Evolutionary conservation across 805 yeast species (phyloP), one percentile per base, ranked within the genome.

Genomic region (Candida nitratophila): DNA sequence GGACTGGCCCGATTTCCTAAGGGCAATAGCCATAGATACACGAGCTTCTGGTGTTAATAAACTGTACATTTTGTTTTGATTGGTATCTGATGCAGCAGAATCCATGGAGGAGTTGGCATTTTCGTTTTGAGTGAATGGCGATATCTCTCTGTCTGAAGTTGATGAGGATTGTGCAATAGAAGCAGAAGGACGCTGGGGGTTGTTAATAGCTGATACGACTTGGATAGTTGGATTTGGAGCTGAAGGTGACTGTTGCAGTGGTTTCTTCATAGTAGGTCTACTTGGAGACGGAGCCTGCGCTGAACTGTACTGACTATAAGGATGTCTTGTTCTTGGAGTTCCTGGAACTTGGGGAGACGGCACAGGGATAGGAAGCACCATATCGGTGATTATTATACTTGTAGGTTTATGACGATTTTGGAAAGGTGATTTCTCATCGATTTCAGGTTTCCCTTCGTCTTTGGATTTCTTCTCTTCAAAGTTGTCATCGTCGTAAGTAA

Each of bases 1-100:
- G 32, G 77, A 73, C 42, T 81, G 75, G 1, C 86, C 87, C 29
- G 72, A 61, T 34, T 72, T 72, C 43, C 85, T 69, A 40, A 79
- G 63, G 16, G 70, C 69, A 9, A 69, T 61, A 1, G 83, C 83
- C 48, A 66, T 50, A 14, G 63, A 56, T 1, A 71, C 70, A 40
- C 76, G 53, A 9, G 66, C 50, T 33, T 56, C 57, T 5, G 64
- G 60, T 2, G 60, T 50, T 29, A 54, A 34, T 1, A 46, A 43
- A 38, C 54, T 50, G 4, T 42, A 40, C n/a, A 29, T 24, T 7
- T 24, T 7, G 10, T n/a, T n/a, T n/a, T n/a, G n/a, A n/a, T n/a
- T n/a, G n/a, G n/a, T n/a, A n/a, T n/a, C n/a, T n/a, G n/a, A n/a
- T n/a, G n/a, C n/a, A n/a, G n/a, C n/a, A n/a, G n/a, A n/a, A n/a